A percentile compares a stretch with the other conserved stretches of the same genome.
phyloP scores from a whole-genome alignment of 2,329 filamentous ascomycete species.

The Alternaria tenuissima region DNA sequence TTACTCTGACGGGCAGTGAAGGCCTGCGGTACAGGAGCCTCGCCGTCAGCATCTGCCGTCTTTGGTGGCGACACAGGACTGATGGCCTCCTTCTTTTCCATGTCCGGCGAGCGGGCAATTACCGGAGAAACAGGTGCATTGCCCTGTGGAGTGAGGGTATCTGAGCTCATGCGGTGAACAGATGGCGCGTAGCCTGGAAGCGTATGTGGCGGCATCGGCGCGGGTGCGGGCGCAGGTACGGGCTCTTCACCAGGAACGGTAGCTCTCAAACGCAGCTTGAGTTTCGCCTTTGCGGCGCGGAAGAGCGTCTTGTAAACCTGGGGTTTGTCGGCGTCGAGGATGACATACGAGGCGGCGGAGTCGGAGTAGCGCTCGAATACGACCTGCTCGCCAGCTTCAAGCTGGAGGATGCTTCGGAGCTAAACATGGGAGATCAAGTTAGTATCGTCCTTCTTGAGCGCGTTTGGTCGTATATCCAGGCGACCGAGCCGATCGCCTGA shows the following conservation, averaged over 20 bases:
- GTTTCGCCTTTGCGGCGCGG: conserved; percentile 95
- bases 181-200: conserved; percentile 25
- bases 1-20: conserved; percentile 50
- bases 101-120: conserved; percentile 39
- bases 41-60: conserved; percentile 34
- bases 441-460: conserved; percentile 17
- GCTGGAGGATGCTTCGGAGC: conserved; percentile 71
- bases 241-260: conserved; percentile 64
- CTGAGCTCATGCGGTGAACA: conserved; percentile 39
- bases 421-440: conserved; percentile 22
- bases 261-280: conserved; percentile 90
- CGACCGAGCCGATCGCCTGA: neutral
- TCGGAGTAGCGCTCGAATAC: conserved; percentile 94
- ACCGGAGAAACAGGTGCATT: conserved; percentile 35
- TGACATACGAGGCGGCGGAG: conserved; percentile 81
- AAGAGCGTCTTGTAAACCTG: conserved; percentile 96
- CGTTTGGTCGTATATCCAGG: neutral
- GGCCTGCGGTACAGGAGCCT: conserved; percentile 53
- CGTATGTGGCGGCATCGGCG: conserved; percentile 22
- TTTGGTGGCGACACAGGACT: conserved; percentile 38
- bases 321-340: conserved; percentile 77
- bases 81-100: conserved; percentile 23
- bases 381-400: conserved; percentile 68
- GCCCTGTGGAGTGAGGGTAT: conserved; percentile 35
- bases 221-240: conserved; percentile 24